Evolutionary conservation across 768 basidiomycete species (phyloP).

Genomic region (Mycena rebaudengoi): DNA sequence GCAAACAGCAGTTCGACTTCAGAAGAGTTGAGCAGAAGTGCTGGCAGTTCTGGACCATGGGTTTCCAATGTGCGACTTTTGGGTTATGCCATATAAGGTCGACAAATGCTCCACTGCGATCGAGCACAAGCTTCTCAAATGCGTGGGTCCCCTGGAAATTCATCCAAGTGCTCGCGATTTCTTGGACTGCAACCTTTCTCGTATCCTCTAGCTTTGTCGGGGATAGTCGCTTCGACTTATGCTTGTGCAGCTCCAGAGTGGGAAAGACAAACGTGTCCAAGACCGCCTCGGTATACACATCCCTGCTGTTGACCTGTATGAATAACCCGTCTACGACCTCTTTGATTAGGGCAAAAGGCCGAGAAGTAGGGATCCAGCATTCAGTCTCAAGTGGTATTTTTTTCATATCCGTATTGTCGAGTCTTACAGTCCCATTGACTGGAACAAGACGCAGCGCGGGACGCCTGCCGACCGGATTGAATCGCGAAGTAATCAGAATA

Average conservation of each 20-base stretch:
- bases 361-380: conserved; percentile 8
- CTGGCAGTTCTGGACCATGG: conserved; percentile 15
- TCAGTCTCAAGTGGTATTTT: not conserved
- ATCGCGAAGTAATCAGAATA: not conserved
- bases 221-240: not conserved
- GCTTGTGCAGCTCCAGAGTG: not conserved
- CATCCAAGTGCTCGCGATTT: conserved; percentile 6
- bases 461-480: not conserved
- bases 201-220: conserved; percentile 4
- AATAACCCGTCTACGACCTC: conserved; percentile 9
- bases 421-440: not conserved
- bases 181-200: not conserved
- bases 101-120: conserved; percentile 5
- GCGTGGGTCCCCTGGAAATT: conserved; percentile 8
- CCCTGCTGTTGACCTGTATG: conserved; percentile 10
- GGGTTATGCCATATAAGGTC: conserved; percentile 5
- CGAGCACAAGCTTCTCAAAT: conserved; percentile 16
- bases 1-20: conserved; percentile 1
- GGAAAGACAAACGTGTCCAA: not conserved
- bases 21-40: conserved; percentile 6
- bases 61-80: conserved; percentile 7
- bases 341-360: conserved; percentile 11
- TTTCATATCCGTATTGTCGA: not conserved
- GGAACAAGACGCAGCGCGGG: not conserved
- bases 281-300: conserved; percentile 6